A percentile compares a stretch with the other conserved stretches of the same genome.
Evolutionary conservation across 23 red algal genomes (phyloP).

Genomic region (Cyanidiococcus yangmingshanensis): DNA sequence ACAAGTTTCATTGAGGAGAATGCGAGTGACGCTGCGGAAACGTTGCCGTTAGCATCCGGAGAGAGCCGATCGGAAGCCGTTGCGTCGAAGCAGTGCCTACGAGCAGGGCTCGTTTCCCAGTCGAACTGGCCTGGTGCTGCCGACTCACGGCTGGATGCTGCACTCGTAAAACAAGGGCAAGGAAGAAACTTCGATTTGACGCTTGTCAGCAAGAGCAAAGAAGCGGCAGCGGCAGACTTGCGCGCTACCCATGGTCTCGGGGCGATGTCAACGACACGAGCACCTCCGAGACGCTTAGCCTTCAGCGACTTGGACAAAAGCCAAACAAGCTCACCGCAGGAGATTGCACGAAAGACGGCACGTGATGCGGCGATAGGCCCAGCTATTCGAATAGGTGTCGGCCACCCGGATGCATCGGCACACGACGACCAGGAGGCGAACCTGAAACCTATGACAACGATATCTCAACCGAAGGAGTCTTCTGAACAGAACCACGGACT

Average conservation of each 20-base stretch:
- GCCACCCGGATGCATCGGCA: background rate
- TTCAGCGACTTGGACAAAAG: background rate
- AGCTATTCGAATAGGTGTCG: background rate
- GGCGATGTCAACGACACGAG: background rate
- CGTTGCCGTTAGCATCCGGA: background rate
- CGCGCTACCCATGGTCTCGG: background rate
- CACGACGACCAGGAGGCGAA: background rate
- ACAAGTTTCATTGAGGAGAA: background rate
- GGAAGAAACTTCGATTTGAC: too few relatives aligned
- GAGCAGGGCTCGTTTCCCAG: background rate
- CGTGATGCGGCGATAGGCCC: background rate
- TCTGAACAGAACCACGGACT: background rate
- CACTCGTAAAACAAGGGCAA: too few relatives aligned
- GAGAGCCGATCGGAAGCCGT: background rate
- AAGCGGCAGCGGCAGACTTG: background rate
- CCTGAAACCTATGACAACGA: background rate
- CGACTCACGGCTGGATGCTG: background rate
- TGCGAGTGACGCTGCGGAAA: background rate
- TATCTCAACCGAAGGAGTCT: background rate
- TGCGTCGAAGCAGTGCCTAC: background rate
- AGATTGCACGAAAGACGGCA: background rate
- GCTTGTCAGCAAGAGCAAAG: too few relatives aligned
- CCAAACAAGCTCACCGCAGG: background rate
- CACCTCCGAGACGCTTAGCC: background rate
- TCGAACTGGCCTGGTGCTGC: background rate